These are phyloP conservation scores for Furcasterigmium furcatum DNA, from an alignment of 2,329 filamentous ascomycete species.

Conservation along the genomic window DNA sequence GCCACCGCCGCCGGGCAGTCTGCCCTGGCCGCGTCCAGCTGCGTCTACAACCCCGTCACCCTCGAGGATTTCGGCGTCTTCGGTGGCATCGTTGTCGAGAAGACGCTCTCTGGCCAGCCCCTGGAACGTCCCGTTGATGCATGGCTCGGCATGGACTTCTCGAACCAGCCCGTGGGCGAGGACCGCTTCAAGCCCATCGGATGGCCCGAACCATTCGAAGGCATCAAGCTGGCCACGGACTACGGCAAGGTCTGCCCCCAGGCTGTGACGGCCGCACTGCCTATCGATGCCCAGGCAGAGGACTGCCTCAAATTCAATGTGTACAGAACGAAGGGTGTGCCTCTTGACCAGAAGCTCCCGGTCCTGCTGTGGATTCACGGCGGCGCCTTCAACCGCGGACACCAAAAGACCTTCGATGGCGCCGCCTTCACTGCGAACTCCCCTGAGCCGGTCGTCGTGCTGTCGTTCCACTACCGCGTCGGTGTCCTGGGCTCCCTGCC, in stretches of 20 bases:
- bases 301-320: slow-evolving; percentile 37
- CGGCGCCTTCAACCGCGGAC: slow-evolving; percentile 28
- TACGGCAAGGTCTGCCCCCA: slow-evolving; percentile 42
- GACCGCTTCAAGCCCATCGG: slow-evolving; percentile 34
- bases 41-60: no score
- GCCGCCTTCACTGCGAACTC: slow-evolving; percentile 26
- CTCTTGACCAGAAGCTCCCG: slow-evolving; percentile 29
- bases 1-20: slow-evolving; percentile 71
- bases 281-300: slow-evolving; percentile 22
- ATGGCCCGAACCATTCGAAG: slow-evolving; percentile 36
- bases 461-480: slow-evolving; percentile 39
- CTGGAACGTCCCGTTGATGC: slow-evolving; percentile 31
- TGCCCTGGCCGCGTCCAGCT: no score
- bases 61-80: slow-evolving; percentile 41
- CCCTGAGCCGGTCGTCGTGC: slow-evolving; percentile 35
- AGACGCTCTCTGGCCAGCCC: slow-evolving; percentile 24
- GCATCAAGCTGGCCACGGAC: slow-evolving; percentile 27
- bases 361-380: slow-evolving; percentile 36
- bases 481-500: slow-evolving; percentile 36
- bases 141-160: slow-evolving; percentile 45
- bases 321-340: slow-evolving; percentile 27
- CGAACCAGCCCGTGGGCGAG: slow-evolving; percentile 34
- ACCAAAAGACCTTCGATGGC: slow-evolving; percentile 28
- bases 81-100: slow-evolving; percentile 29
- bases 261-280: slow-evolving; percentile 18